phyloP scores from a whole-genome alignment of 2,329 filamentous ascomycete genomes.

The Phialocephala sp. region DNA sequence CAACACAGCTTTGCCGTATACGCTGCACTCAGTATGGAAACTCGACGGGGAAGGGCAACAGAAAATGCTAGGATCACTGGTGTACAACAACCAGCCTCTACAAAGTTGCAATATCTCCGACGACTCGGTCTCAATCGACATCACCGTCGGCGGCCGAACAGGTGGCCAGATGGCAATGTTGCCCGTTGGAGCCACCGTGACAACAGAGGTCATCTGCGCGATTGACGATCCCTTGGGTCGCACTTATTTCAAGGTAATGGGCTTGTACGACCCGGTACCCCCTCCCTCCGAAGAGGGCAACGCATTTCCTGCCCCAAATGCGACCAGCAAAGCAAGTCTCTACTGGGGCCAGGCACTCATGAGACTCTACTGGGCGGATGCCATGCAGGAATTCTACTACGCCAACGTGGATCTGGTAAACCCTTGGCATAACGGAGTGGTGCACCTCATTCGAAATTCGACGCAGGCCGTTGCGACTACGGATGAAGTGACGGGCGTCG shows the following conservation, averaged over 20 bases:
- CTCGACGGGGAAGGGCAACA: neutral
- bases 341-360: neutral
- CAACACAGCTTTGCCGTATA: neutral
- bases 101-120: neutral
- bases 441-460: neutral
- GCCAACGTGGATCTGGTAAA: neutral
- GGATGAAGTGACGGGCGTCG: neutral
- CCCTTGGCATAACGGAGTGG: neutral
- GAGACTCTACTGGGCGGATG: neutral
- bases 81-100: neutral
- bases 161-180: neutral
- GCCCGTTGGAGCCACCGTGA: neutral
- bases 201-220: neutral
- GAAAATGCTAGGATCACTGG: neutral
- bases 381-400: neutral
- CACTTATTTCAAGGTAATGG: neutral
- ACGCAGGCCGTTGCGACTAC: neutral
- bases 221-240: neutral
- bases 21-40: neutral
- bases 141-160: neutral
- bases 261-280: neutral
- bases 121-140: neutral
- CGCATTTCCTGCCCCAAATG: neutral
- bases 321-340: slow-evolving; percentile 2
- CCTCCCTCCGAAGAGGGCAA: neutral